These are phyloP conservation scores for Incumbomyces lentus DNA, from an alignment of 2,329 filamentous ascomycete species.

Conservation along the genomic window DNA sequence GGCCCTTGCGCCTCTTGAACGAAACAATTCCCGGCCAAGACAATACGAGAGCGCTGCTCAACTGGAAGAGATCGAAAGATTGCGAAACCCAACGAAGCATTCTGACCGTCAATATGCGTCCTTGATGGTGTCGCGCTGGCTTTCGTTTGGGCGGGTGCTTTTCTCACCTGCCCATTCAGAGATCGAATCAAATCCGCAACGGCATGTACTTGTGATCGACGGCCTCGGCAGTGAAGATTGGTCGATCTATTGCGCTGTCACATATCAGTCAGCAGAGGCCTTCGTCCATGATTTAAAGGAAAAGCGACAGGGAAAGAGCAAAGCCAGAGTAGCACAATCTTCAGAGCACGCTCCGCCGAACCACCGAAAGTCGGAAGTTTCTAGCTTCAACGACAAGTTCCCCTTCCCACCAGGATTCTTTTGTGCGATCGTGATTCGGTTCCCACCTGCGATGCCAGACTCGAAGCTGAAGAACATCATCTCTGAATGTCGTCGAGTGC, in stretches of 20 bases:
- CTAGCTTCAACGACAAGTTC: slow-evolving; percentile 31
- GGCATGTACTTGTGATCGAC: slow-evolving; percentile 39
- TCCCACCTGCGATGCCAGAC: slow-evolving; percentile 37
- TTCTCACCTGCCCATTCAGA: slow-evolving; percentile 41
- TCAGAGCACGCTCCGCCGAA: slow-evolving; percentile 14
- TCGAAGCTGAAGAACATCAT: slow-evolving; percentile 33
- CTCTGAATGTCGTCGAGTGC: slow-evolving; percentile 39
- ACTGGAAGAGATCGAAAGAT: slow-evolving; percentile 33
- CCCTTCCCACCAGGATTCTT: slow-evolving; percentile 40
- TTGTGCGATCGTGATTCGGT: slow-evolving; percentile 35
- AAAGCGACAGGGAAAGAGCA: slow-evolving; percentile 21
- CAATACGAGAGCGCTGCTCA: slow-evolving; percentile 17
- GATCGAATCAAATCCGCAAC: slow-evolving; percentile 30
- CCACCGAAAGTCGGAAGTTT: slow-evolving; percentile 26
- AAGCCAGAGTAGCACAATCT: slow-evolving; percentile 31
- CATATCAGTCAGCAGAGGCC: slow-evolving; percentile 31
- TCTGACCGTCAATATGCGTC: slow-evolving; percentile 41
- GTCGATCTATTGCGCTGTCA: slow-evolving; percentile 42
- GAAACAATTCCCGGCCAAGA: slow-evolving; percentile 22
- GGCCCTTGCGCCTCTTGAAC: slow-evolving; percentile 25
- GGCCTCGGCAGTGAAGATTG: slow-evolving; percentile 43
- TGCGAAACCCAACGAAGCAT: slow-evolving; percentile 31
- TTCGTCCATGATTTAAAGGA: slow-evolving; percentile 35
- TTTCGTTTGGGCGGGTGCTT: slow-evolving; percentile 41
- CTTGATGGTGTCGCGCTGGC: slow-evolving; percentile 41